These are phyloP conservation scores for Leucocoprinus leucothites DNA, from an alignment of 768 basidiomycete genomes.

Conservation along the genomic window DNA sequence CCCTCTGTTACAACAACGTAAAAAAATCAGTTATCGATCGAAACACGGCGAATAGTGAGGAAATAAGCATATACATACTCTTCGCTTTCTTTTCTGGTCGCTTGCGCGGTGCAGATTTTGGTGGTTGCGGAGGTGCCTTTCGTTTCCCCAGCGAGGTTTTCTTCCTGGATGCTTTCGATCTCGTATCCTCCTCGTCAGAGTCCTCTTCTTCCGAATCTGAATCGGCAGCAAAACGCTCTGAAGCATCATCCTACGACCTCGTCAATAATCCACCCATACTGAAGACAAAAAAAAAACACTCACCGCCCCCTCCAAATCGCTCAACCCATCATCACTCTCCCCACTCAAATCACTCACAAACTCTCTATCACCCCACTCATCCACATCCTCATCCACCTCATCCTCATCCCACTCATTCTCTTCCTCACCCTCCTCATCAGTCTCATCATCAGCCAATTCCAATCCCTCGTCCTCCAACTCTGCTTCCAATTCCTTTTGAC, in stretches of 20 bases:
- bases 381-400: conserved; percentile 44
- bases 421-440: conserved; percentile 49
- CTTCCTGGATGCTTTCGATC: conserved; percentile 34
- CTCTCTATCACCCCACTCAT: conserved; percentile 62
- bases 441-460: conserved; percentile 34
- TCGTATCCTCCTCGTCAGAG: conserved; percentile 26
- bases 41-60: not conserved
- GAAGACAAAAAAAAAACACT: conserved; percentile 41
- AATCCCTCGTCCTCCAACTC: conserved; percentile 22
- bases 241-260: conserved; percentile 25
- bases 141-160: conserved; percentile 59
- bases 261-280: not conserved
- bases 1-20: conserved; percentile 44
- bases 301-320: conserved; percentile 66
- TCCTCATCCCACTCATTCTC: conserved; percentile 39
- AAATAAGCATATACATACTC: conserved; percentile 38
- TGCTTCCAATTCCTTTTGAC: conserved; percentile 52
- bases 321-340: conserved; percentile 54
- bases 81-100: conserved; percentile 59
- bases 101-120: conserved; percentile 42
- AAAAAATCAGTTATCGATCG: no score
- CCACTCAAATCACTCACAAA: conserved; percentile 76
- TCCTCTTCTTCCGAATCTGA: conserved; percentile 12
- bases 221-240: conserved; percentile 1
- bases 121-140: conserved; percentile 48